Conservation (phyloP, 2,329 filamentous ascomycete species). For the Tolypocladium pustulatum region DNA sequence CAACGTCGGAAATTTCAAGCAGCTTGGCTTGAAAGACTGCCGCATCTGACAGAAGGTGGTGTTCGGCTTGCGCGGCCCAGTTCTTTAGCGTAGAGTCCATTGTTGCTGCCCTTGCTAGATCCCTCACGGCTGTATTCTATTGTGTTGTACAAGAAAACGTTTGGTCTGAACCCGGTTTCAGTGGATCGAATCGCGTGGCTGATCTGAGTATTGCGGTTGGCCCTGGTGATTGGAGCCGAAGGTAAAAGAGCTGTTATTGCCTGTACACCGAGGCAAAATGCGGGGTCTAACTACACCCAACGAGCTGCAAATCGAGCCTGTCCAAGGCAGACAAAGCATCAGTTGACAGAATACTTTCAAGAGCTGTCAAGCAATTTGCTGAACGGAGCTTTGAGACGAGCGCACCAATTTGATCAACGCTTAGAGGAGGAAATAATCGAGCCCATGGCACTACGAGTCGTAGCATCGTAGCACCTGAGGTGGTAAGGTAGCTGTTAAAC, state of each 20-base stretch:
- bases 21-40: background rate
- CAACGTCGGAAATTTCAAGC: background rate
- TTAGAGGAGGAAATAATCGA: background rate
- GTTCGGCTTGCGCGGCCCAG: background rate
- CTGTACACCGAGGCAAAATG: background rate
- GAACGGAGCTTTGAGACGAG: background rate
- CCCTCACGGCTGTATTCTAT: background rate
- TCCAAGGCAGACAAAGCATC: background rate
- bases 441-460: background rate
- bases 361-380: background rate
- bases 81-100: background rate
- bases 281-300: background rate
- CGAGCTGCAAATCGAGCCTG: background rate
- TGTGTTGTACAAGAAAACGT: background rate
- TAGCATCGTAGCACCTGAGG: too few species aligned
- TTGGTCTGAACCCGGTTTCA: background rate
- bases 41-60: background rate
- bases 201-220: background rate
- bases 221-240: background rate
- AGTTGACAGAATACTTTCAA: background rate
- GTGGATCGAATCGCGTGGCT: background rate
- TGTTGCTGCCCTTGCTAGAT: background rate
- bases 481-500: background rate
- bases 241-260: background rate
- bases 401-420: background rate